These are phyloP conservation scores for Mycena olivaceomarginata DNA, from an alignment of 768 basidiomycete species.

Conservation along the genomic window DNA sequence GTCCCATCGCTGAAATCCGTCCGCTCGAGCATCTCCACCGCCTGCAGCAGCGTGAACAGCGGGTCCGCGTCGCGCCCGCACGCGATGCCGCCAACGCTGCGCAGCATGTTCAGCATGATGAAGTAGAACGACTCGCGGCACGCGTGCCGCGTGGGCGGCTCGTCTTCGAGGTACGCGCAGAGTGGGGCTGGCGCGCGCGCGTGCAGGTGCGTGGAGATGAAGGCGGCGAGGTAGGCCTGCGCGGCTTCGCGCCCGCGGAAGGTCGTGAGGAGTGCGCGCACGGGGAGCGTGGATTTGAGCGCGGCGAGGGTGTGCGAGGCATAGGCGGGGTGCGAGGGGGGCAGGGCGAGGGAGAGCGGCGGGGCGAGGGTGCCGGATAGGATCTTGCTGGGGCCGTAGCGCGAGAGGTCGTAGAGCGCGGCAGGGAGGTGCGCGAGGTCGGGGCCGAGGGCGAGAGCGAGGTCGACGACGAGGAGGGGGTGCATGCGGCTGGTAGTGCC, in stretches of 20 bases:
- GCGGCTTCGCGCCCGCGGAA: constrained; percentile 80
- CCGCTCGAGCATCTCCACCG: constrained; percentile 82
- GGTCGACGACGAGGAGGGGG: constrained; percentile 81
- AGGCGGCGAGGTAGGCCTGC: constrained; percentile 77
- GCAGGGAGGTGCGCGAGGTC: constrained; percentile 70
- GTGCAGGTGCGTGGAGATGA: constrained; percentile 75
- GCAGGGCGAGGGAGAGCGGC: constrained; percentile 52
- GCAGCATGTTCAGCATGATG: constrained; percentile 83
- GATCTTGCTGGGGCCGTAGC: constrained; percentile 86
- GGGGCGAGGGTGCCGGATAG: constrained; percentile 68
- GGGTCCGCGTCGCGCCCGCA: constrained; percentile 86
- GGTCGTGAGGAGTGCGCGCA: constrained; percentile 63
- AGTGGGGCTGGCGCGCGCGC: constrained; percentile 66
- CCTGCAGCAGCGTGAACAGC: constrained; percentile 80
- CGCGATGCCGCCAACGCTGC: constrained; percentile 83
- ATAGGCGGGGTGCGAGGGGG: no score
- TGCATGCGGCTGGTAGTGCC: constrained; percentile 80
- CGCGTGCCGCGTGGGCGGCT: constrained; percentile 53
- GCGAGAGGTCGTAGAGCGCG: constrained; percentile 84
- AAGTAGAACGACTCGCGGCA: constrained; percentile 86
- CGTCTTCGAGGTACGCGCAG: constrained; percentile 67
- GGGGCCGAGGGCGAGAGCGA: constrained; percentile 76
- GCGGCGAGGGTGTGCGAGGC: constrained; percentile 40
- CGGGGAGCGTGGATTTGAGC: constrained; percentile 39
- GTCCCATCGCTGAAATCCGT: constrained; percentile 83